phyloP scores from a whole-genome alignment of 768 basidiomycete species.

The Boletellus ananas region DNA sequence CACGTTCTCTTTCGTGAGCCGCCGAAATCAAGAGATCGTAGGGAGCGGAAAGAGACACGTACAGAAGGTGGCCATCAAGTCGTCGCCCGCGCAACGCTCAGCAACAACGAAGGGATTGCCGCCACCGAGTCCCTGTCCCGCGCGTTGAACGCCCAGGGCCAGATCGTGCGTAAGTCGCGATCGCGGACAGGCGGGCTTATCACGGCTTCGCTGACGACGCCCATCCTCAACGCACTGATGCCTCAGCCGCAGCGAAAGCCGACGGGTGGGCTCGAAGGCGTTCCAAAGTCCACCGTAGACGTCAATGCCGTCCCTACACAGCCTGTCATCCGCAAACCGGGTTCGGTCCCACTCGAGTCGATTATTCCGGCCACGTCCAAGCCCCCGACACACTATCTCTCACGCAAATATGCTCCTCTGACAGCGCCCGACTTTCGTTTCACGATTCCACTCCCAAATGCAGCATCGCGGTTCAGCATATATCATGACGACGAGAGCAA shows the following conservation, averaged over 20 bases:
- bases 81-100: constrained; percentile 43
- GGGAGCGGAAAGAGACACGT: constrained; percentile 31
- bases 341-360: constrained; percentile 67
- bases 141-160: constrained; percentile 39
- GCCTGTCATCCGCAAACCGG: constrained; percentile 29
- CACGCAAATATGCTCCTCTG: constrained; percentile 68
- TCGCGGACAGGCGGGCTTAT: constrained; percentile 36
- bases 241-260: constrained; percentile 47
- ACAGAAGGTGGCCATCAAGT: constrained; percentile 28
- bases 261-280: constrained; percentile 26
- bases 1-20: constrained; percentile 41
- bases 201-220: constrained; percentile 45
- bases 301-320: constrained; percentile 15
- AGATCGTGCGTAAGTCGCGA: constrained; percentile 33
- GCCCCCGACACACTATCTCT: constrained; percentile 82
- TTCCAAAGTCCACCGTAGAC: constrained; percentile 10
- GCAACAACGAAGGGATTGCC: constrained; percentile 39
- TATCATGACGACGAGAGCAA: constrained; percentile 50
- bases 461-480: constrained; percentile 52
- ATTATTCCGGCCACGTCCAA: constrained; percentile 79
- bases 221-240: constrained; percentile 59
- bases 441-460: constrained; percentile 54
- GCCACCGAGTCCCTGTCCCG: constrained; percentile 45
- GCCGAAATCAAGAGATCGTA: constrained; percentile 44
- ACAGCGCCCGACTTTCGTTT: constrained; percentile 75